Base-by-base conservation (phyloP, 1,139 yeast species). In the Candida tropicalis region DNA sequence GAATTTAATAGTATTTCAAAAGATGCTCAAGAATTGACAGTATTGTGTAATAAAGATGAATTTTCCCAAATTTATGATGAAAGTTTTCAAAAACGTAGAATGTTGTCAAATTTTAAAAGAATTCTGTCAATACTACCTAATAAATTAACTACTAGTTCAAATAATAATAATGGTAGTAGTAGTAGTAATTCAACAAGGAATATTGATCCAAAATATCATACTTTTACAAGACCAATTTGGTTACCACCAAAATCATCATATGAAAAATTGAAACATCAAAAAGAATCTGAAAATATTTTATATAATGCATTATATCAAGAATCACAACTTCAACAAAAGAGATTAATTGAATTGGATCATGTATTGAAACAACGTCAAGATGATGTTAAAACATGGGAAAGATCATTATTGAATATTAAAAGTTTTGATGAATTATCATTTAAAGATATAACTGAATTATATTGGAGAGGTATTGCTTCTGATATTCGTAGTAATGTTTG, bases 391-490 rank as follows among this genome's bases (percentile, higher is more conserved):
- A 60, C 54, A 11, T 84, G 91, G 90, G 59, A 58, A 26, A 49
- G 54, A 41, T 38, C 29, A 41, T 46, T 44, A 38, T 40, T 45
- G 13, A 24, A 37, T 20, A n/a, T 41, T 18, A 45, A 41, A 32
- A 24, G 23, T 13, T 39, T 35, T 15, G 66, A 82, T 41, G 82
- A 79, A 43, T 17, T 46, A 6, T 25, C 44, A 18, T 48, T 36
- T 40, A 27, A 42, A 17, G 41, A 41, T 20, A 29, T 48, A 8
- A 29, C 28, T 12, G 36, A 28, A 13, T 63, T 82, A 45, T 81
- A 84, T 77, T 84, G 89, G 88, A 64, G 87, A 41, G 88, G 88
- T 2, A 61, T 84, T 1, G 84, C 88, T 3, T 45, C 63, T n/a
- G 50, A 51, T 1, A 57, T 73, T 15, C 64, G 91, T 36, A 60